Evolutionary conservation across 176 grass and related monocot genomes (phyloP).

Genomic region (Pontederia crassipes): DNA sequence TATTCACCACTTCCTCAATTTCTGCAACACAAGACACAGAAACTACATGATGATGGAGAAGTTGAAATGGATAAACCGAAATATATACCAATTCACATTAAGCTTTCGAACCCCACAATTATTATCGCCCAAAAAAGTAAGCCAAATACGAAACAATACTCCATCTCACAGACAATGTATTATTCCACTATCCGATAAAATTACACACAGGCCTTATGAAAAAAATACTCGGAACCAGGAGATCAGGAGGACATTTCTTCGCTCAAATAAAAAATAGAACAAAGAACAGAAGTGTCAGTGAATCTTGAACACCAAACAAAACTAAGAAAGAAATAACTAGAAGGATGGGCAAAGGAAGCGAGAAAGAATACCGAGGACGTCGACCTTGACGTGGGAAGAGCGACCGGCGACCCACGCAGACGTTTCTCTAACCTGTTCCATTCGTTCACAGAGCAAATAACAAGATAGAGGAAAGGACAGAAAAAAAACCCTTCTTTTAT

Average conservation of each 20-base stretch:
- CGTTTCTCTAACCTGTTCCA: conserved; percentile 74
- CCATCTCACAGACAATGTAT: too few relatives aligned
- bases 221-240: too few relatives aligned
- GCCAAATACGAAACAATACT: too few relatives aligned
- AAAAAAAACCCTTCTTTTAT: too few relatives aligned
- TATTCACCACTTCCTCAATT: conserved; percentile 64
- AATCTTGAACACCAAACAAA: conserved; percentile 16
- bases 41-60: background rate
- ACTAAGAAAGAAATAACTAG: background rate
- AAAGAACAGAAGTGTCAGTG: too few relatives aligned
- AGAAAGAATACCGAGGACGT: conserved; percentile 37
- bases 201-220: too few relatives aligned
- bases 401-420: conserved; percentile 75
- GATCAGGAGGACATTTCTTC: too few relatives aligned
- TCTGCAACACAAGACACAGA: conserved; percentile 26
- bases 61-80: background rate
- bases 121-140: too few relatives aligned
- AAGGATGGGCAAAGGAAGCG: background rate
- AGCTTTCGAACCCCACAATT: too few relatives aligned
- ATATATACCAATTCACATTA: background rate
- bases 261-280: too few relatives aligned
- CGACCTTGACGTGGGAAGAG: conserved; percentile 74
- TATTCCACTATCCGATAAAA: too few relatives aligned
- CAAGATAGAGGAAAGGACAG: too few relatives aligned
- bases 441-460: background rate